Base-by-base conservation (phyloP, 2,329 filamentous ascomycete species). In the Fusarium oxysporum region DNA sequence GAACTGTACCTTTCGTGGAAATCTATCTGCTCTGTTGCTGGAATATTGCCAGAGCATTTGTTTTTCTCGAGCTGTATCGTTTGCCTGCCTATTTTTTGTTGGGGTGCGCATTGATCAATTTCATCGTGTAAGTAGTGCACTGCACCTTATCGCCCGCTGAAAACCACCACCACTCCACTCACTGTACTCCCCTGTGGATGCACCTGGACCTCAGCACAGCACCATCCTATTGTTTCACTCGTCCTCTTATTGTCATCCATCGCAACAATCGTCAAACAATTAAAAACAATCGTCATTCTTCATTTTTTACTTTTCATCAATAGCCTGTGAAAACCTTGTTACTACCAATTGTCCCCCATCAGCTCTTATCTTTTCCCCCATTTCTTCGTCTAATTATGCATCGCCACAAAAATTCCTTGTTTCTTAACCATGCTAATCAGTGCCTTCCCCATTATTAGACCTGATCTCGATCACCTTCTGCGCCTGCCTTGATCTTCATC, bases 41-140 rank as follows among this genome's bases (percentile, higher is more conserved):
- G 80, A 82, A 82, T 81, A 82, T 81, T 81, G 81, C 81, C 78
- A 77, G 76, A 79, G 79, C 74, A 66, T 50, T 56, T 64, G 64
- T 55, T 65, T 66, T 44, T 25, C 56, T 40, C 51, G 70, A 74
- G 70, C 70, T 59, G 72, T 71, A 71, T 37, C 48, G 65, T 67
- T 62, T 67, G 62, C 32, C 32, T 43, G 53, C 55, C 35, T 40
- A 35, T 41, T 59, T 50, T 57, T 63, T 63, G 47, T 62, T 53
- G 51, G 57, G 43, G 63, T 53, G 33, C 55, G 63, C 71, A 45
- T 61, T 62, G 55, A 66, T 71, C 60, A 64, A 45, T 54, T 40
- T 50, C 64, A 58, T 57, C 56, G 32, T 75, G 75, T 77, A 77
- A 77, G 75, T 77, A 59, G 45, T 58, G 40, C 65, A 44, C 64